Conservation (phyloP, 2,329 filamentous ascomycete species). For the Aureobasidium pullulans region DNA sequence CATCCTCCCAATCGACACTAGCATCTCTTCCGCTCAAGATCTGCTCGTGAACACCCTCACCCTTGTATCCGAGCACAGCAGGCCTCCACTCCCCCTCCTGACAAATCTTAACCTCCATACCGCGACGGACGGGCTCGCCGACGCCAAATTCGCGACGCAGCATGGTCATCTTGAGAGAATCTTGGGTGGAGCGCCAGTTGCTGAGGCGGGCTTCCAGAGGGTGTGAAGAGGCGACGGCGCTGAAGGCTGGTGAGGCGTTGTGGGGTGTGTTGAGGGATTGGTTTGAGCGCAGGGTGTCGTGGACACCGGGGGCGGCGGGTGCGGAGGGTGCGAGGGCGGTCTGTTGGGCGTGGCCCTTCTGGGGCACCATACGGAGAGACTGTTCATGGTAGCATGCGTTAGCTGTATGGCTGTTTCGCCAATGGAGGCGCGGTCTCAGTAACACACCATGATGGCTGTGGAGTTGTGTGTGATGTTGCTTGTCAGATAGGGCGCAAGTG, state of each 20-base stretch:
- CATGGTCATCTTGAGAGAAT: conserved; percentile 77
- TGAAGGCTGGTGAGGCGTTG: conserved; percentile 22
- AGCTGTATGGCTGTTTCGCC: background rate
- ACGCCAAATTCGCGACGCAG: conserved; percentile 84
- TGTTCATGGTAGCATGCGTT: conserved; percentile 14
- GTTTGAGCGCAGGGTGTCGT: conserved; percentile 85
- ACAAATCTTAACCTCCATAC: conserved; percentile 92
- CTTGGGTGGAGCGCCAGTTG: conserved; percentile 85
- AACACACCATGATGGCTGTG: conserved; percentile 14
- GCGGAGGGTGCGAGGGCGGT: conserved; percentile 55
- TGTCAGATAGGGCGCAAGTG: background rate
- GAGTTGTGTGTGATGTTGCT: background rate
- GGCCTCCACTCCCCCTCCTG: conserved; percentile 74
- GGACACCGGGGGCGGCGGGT: conserved; percentile 84
- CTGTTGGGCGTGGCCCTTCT: conserved; percentile 57
- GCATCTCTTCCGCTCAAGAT: conserved; percentile 74
- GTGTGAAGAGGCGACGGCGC: conserved; percentile 60
- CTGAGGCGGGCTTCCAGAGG: conserved; percentile 86
- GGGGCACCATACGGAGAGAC: conserved; percentile 75
- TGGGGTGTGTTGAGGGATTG: conserved; percentile 52
- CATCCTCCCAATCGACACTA: conserved; percentile 84
- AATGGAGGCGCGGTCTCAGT: background rate
- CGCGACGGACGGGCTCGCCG: conserved; percentile 82
- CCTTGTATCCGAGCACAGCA: conserved; percentile 45
- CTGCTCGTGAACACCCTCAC: conserved; percentile 74